These are phyloP conservation scores for Heliamphora exappendiculata DNA, from an alignment of 148 eudicot genomes.

Conservation along the genomic window DNA sequence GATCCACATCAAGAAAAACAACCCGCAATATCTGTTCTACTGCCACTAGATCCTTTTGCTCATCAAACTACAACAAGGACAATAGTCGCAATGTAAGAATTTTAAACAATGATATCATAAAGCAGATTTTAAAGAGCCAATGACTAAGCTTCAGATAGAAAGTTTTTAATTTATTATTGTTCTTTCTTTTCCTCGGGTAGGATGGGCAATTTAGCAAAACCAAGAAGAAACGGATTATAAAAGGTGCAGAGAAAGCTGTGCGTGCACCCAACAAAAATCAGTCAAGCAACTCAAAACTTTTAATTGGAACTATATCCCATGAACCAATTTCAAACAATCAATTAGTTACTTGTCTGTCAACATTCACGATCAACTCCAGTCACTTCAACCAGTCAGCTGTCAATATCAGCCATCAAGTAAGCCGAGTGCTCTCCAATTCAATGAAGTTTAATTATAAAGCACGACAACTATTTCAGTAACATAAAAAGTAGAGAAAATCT, in stretches of 20 bases:
- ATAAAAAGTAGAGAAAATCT: not conserved
- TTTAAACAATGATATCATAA: no score
- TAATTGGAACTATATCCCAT: not conserved
- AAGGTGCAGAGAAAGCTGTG: no score
- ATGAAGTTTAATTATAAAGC: not conserved
- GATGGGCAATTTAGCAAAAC: no score
- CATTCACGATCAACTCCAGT: not conserved
- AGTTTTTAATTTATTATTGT: no score
- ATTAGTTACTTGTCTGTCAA: not conserved
- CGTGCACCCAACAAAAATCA: no score
- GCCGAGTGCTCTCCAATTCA: not conserved
- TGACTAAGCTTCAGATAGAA: no score
- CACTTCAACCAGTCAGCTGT: not conserved
- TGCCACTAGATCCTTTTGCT: slow-evolving; percentile 89
- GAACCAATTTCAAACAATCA: not conserved
- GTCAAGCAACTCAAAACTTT: not conserved
- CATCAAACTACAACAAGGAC: slow-evolving; percentile 62
- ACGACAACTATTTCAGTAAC: not conserved
- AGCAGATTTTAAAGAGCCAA: no score
- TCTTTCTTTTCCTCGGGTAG: no score
- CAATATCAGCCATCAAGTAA: not conserved
- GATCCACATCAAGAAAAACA: slow-evolving; percentile 78
- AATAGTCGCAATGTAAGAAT: no score
- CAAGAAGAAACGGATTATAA: no score
- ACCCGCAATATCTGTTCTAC: slow-evolving; percentile 88